Percentiles rank a stretch among this genome's conserved stretches.
Conservation (phyloP, 345 rosid genomes). For the Rhodomyrtus tomentosa region DNA sequence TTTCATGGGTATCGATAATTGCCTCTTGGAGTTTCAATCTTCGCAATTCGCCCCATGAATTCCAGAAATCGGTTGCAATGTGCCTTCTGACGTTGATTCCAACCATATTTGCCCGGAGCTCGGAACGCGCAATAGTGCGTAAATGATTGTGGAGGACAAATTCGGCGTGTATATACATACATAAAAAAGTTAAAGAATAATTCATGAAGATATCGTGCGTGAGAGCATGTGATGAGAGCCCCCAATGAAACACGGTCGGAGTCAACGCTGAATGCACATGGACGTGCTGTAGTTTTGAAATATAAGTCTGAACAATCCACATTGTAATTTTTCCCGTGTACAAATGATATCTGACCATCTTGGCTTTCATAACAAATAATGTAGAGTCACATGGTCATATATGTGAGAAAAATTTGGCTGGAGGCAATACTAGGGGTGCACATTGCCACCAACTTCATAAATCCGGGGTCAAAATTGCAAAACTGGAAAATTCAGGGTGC, state of each 20-base stretch:
- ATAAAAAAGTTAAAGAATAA: neutral
- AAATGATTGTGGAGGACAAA: neutral
- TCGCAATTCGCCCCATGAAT: neutral
- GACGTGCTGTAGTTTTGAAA: rapidly evolving
- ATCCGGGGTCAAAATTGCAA: no score
- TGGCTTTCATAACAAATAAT: no score
- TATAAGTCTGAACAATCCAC: neutral
- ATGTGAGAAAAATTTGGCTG: no score
- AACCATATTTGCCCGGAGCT: neutral
- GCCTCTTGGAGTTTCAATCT: neutral
- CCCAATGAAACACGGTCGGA: rapidly evolving
- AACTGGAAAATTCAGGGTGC: no score
- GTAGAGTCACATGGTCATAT: no score
- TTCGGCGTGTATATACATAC: neutral
- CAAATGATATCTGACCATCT: no score
- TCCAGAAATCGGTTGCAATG: neutral
- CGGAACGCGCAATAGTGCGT: neutral
- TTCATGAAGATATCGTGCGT: rapidly evolving
- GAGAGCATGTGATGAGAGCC: neutral
- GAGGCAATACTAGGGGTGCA: neutral
- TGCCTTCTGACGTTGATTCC: neutral
- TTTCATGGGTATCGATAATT: neutral
- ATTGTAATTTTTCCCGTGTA: neutral
- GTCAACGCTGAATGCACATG: neutral
- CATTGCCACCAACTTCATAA: no score